These are phyloP conservation scores for Schizosaccharomyces versatilis DNA, from an alignment of 1,139 yeast genomes.

Conservation along the genomic window DNA sequence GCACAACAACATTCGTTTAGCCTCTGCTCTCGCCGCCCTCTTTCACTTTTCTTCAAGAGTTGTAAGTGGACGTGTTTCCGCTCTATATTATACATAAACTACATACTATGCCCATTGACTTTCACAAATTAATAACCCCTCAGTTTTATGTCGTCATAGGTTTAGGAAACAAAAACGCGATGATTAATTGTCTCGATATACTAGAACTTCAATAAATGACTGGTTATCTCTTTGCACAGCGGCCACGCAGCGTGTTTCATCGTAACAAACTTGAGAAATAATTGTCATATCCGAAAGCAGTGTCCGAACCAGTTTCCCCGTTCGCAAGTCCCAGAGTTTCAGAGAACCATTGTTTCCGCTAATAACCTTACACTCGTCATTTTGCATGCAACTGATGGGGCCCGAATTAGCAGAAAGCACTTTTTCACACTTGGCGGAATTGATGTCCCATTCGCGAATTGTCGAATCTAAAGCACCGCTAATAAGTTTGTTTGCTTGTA, in stretches of 20 bases:
- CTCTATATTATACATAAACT: neutral
- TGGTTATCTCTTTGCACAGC: conserved; percentile 66
- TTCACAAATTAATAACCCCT: no score
- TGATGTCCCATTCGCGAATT: conserved; percentile 78
- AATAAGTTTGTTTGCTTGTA: conserved; percentile 59
- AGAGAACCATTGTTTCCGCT: conserved; percentile 76
- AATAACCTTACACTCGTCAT: conserved; percentile 62
- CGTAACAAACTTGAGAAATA: conserved; percentile 88
- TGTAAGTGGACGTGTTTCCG: neutral
- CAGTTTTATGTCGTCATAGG: no score
- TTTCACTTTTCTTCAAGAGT: neutral
- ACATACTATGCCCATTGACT: neutral
- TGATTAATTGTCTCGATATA: conserved; percentile 26
- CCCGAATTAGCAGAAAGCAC: conserved; percentile 67
- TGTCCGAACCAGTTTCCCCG: conserved; percentile 58
- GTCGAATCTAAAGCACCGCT: conserved; percentile 94
- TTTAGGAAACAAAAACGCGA: neutral
- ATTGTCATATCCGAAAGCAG: conserved; percentile 53
- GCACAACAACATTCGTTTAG: neutral
- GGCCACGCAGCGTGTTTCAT: conserved; percentile 64
- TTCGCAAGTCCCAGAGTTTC: conserved; percentile 62
- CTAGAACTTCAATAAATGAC: conserved; percentile 59
- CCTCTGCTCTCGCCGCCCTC: neutral
- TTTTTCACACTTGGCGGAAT: conserved; percentile 42
- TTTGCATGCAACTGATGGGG: conserved; percentile 85